Evolutionary conservation across 495 filamentous ascomycete species (phyloP).

Genomic region (Annulohypoxylon stygium): DNA sequence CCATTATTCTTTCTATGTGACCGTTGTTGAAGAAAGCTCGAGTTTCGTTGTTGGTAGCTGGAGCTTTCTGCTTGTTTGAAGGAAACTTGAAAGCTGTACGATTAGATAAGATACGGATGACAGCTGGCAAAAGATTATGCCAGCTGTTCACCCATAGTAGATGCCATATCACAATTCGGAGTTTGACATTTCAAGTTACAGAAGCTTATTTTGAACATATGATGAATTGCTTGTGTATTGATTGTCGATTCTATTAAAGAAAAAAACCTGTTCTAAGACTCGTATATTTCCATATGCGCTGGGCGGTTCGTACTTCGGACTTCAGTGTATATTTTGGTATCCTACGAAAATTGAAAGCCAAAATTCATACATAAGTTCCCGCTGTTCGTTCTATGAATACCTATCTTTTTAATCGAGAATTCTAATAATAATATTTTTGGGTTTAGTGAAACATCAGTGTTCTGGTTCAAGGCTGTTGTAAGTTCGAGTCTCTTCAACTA

Average conservation of each 20-base stretch:
- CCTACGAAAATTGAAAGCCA: too few relatives aligned
- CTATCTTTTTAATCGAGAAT: too few relatives aligned
- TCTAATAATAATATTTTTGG: not conserved
- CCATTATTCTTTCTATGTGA: not conserved
- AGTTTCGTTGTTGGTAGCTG: not conserved
- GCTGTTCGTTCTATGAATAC: too few relatives aligned
- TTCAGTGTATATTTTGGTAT: too few relatives aligned
- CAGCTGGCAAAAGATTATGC: not conserved
- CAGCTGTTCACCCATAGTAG: not conserved
- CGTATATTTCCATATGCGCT: too few relatives aligned
- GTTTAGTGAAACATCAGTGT: not conserved
- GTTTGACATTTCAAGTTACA: too few relatives aligned
- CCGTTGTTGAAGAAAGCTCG: not conserved
- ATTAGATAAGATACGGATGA: not conserved
- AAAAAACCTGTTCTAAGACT: too few relatives aligned
- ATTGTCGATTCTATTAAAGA: not conserved
- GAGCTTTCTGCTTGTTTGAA: not conserved
- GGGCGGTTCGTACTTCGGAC: too few relatives aligned
- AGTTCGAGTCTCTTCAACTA: not conserved
- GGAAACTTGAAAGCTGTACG: not conserved
- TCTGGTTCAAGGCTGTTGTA: not conserved
- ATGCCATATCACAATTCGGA: not conserved
- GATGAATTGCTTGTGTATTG: too few relatives aligned
- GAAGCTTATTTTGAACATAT: too few relatives aligned
- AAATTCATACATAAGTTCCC: too few relatives aligned